Evolutionary conservation across 1,139 yeast species (phyloP).

Genomic region (Saccharomyces hybrid): DNA sequence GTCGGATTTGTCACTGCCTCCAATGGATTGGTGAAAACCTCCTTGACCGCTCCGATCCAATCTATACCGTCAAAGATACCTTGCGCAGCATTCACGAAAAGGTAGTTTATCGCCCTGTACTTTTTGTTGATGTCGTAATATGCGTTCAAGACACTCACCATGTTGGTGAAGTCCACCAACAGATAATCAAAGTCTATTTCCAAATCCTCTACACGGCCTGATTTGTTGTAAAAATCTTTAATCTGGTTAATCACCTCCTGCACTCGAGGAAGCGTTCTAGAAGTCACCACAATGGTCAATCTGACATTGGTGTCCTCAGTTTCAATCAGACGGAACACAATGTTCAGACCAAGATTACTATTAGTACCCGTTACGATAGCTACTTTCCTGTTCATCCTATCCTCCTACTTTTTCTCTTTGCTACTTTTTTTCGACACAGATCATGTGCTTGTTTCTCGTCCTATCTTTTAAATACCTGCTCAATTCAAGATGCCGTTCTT

Average conservation of each 20-base stretch:
- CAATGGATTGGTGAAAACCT: slow-evolving; percentile 55
- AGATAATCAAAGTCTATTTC: slow-evolving; percentile 76
- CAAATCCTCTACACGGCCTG: slow-evolving; percentile 31
- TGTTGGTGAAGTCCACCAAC: slow-evolving; percentile 78
- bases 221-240: slow-evolving; percentile 34
- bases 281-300: slow-evolving; percentile 75
- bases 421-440: not conserved
- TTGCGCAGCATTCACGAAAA: slow-evolving; percentile 84
- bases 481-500: not conserved
- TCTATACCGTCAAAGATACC: slow-evolving; percentile 82
- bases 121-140: slow-evolving; percentile 58
- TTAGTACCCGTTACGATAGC: slow-evolving; percentile 60
- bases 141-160: slow-evolving; percentile 77
- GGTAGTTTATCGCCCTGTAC: slow-evolving; percentile 60
- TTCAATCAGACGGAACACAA: slow-evolving; percentile 70
- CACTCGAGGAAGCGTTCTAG: slow-evolving; percentile 78
- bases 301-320: slow-evolving; percentile 44
- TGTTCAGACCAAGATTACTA: slow-evolving; percentile 77
- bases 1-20: slow-evolving; percentile 79
- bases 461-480: not conserved
- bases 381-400: slow-evolving; percentile 27
- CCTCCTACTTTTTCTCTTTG: not conserved
- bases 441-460: not conserved
- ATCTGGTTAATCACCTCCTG: slow-evolving; percentile 64
- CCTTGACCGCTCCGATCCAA: slow-evolving; percentile 68